Percentiles rank a stretch among this genome's conserved stretches.
Evolutionary conservation across 306 rosid genomes (phyloP).

Genomic region (Inga oerstediana): DNA sequence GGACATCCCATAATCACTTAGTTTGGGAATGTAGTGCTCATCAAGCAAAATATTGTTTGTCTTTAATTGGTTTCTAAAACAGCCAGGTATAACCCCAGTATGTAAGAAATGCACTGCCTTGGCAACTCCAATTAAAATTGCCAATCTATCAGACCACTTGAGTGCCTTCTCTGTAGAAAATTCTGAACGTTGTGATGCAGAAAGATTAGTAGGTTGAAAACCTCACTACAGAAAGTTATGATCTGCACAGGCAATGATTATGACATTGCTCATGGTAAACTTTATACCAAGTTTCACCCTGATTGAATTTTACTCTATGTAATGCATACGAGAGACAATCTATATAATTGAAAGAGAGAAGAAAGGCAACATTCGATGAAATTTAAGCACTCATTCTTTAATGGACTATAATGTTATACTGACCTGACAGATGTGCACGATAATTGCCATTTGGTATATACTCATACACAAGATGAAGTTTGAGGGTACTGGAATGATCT

Average conservation of each 20-base stretch:
- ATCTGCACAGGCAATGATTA: neutral
- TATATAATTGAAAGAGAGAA: neutral
- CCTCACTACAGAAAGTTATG: constrained; percentile 19
- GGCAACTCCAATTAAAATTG: constrained; percentile 79
- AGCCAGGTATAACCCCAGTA: constrained; percentile 79
- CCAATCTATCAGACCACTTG: constrained; percentile 84
- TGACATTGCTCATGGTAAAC: neutral
- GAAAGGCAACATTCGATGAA: neutral
- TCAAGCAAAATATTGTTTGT: constrained; percentile 75
- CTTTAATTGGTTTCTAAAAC: constrained; percentile 66
- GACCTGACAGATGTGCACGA: constrained; percentile 65
- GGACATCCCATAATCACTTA: constrained; percentile 88
- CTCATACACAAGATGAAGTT: constrained; percentile 74
- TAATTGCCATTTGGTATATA: constrained; percentile 66
- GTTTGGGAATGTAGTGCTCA: constrained; percentile 74
- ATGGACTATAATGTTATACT: constrained; percentile 17
- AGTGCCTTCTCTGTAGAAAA: constrained; percentile 59
- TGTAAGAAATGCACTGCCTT: constrained; percentile 89
- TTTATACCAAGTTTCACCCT: neutral
- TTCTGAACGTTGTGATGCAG: constrained; percentile 46
- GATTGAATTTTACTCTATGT: neutral
- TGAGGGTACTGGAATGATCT: constrained; percentile 52
- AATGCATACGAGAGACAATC: neutral
- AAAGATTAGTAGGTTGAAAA: constrained; percentile 33
- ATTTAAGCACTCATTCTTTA: neutral